These are phyloP conservation scores for Aspergillus bertholletiae DNA, from an alignment of 495 filamentous ascomycete genomes.

Conservation along the genomic window DNA sequence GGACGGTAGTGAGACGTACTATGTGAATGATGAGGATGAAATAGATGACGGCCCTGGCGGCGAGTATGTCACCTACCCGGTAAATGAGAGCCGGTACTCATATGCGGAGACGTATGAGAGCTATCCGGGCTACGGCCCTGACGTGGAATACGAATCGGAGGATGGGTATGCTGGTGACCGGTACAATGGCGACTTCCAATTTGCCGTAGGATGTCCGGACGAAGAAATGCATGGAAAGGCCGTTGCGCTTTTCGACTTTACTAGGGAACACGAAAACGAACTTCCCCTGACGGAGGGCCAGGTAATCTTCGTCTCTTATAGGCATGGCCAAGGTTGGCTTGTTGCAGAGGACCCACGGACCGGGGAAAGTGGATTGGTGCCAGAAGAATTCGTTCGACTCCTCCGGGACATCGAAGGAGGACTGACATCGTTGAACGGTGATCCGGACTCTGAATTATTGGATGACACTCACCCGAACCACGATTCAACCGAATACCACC, in stretches of 20 bases:
- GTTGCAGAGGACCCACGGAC: conserved; percentile 96
- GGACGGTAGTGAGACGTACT: conserved; percentile 77
- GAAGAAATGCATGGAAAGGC: conserved; percentile 98
- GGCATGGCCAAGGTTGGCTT: conserved; percentile 95
- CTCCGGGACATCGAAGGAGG: conserved; percentile 85
- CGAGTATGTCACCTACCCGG: conserved; percentile 76
- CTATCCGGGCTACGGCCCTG: conserved; percentile 54
- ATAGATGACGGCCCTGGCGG: conserved; percentile 69
- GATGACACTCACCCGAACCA: conserved; percentile 24
- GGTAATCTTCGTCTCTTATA: conserved; percentile 92
- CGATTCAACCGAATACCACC: conserved; percentile 31
- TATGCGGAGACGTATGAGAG: conserved; percentile 41
- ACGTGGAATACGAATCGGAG: conserved; percentile 56
- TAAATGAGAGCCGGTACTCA: conserved; percentile 58
- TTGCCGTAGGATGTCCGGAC: conserved; percentile 91
- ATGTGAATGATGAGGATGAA: conserved; percentile 61
- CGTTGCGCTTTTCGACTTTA: conserved; percentile 92
- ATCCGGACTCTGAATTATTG: conserved; percentile 24
- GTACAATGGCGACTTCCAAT: conserved; percentile 87
- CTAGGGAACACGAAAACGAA: conserved; percentile 93
- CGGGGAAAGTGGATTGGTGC: conserved; percentile 82
- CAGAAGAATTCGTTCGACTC: conserved; percentile 93
- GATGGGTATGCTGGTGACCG: conserved; percentile 57
- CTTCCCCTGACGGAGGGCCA: conserved; percentile 90
- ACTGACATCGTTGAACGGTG: conserved; percentile 46